Conservation (phyloP, 176 grass and related monocot species). For the Oryza officinalis region DNA sequence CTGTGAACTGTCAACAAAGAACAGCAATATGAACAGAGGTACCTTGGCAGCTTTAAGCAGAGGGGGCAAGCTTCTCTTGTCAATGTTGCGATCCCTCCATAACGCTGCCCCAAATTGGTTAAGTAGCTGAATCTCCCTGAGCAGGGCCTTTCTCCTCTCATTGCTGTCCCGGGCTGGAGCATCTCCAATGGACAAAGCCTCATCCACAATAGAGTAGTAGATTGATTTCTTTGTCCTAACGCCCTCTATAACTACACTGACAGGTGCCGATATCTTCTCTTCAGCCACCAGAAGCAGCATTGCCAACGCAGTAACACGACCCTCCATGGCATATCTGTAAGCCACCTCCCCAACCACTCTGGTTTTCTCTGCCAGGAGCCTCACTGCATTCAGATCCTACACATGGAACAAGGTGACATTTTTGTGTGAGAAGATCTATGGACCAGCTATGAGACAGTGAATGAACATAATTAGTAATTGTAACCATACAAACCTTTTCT, state of each 20-base stretch:
- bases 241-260: slow-evolving; percentile 54
- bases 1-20: not conserved
- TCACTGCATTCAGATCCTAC: slow-evolving; percentile 56
- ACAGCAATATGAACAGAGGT: not conserved
- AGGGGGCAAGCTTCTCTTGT: slow-evolving; percentile 49
- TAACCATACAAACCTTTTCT: slow-evolving; percentile 39
- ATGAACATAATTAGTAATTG: not conserved
- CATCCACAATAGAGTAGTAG: slow-evolving; percentile 47
- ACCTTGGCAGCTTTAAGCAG: slow-evolving; percentile 64
- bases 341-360: slow-evolving; percentile 47
- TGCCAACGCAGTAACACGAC: slow-evolving; percentile 32
- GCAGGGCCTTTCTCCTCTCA: slow-evolving; percentile 53
- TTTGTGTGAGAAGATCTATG: slow-evolving; percentile 1
- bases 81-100: slow-evolving; percentile 26
- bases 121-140: slow-evolving; percentile 60
- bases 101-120: slow-evolving; percentile 50
- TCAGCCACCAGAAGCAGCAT: slow-evolving; percentile 60
- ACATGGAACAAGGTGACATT: slow-evolving; percentile 5
- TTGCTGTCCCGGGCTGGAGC: slow-evolving; percentile 25
- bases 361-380: slow-evolving; percentile 57
- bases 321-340: slow-evolving; percentile 57
- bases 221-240: slow-evolving; percentile 48
- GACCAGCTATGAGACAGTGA: not conserved
- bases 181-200: slow-evolving; percentile 56
- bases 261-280: slow-evolving; percentile 47